Base-by-base conservation (phyloP, 1,284 basidiomycete genomes). In the Ganoderma leucocontextum region DNA sequence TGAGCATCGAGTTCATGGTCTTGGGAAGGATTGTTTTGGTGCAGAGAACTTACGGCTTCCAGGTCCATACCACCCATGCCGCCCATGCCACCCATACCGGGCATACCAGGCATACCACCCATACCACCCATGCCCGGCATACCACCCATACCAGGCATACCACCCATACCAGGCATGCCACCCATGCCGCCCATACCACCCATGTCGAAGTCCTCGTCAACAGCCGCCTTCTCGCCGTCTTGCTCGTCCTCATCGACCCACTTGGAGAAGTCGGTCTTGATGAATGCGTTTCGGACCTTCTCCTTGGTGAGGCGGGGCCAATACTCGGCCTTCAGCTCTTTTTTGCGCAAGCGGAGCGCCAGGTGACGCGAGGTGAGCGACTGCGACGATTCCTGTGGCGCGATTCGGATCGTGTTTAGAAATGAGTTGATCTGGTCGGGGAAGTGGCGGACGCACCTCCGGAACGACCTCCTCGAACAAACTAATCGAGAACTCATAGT, bases 241-340 rank as follows among this genome's bases (percentile, higher is more conserved):
- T 98, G 96, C 80, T 98, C 96, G 78, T 98, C 96, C 84, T 98
- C 96, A 78, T 97, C 96, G 62, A 93, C 92, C 95, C 95, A 98
- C 82, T 94, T 96, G 76, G 85, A 84, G 79, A 96, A 97, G 81
- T 97, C 95, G 61, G 95, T 96, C 86, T 95, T 96, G 80, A 97
- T 83, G 82, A 89, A 96, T 64, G 89, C 83, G 68, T 86, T 88
- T 82, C 89, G 94, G 70, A 87, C 78, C 81, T 95, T 96, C 72
- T 94, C 93, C 82, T 96, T 96, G 55, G 93, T 95, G 64, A 98
- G 84, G 70, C 95, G 89, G 25, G 94, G 92, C 96, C 96, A 98
- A 82, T 88, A 98, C 76, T 95, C 96, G 25, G 82, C 79, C 77
- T 91, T 82, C 47, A 80, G 77, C 72, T 91, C 89, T 81, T 95